phyloP scores from a whole-genome alignment of 768 basidiomycete species.

The Tulasnella sp. region DNA sequence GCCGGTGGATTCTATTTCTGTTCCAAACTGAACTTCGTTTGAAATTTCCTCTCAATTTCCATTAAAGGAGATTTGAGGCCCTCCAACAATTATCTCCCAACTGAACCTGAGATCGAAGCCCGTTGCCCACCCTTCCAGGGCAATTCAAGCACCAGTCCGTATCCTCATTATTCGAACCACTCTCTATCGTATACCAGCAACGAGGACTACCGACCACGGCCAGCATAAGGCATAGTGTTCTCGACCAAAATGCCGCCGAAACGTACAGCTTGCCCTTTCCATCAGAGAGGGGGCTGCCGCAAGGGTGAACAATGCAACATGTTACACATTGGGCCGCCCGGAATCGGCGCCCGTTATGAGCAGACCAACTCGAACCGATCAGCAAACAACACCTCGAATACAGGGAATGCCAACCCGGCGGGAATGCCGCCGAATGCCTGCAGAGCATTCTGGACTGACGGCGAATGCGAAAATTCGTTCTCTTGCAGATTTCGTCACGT shows the following conservation, averaged over 20 bases:
- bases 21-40: too few relatives aligned
- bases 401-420: not conserved
- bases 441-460: not conserved
- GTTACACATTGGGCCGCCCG: not conserved
- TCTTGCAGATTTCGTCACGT: slow-evolving; percentile 7
- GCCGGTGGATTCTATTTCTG: not conserved
- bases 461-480: not conserved
- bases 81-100: not conserved
- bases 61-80: not conserved
- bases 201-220: not conserved
- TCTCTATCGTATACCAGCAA: not conserved
- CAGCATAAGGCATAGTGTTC: not conserved
- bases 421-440: not conserved
- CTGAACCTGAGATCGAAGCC: not conserved
- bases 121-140: not conserved
- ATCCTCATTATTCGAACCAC: not conserved
- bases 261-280: not conserved
- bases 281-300: not conserved
- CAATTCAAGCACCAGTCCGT: not conserved
- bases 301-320: not conserved
- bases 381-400: not conserved
- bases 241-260: slow-evolving; percentile 7
- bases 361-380: not conserved
- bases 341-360: not conserved
- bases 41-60: not conserved